Base-by-base conservation (phyloP, 441 rosid genomes). In the Euphorbia schlechtendalii region DNA sequence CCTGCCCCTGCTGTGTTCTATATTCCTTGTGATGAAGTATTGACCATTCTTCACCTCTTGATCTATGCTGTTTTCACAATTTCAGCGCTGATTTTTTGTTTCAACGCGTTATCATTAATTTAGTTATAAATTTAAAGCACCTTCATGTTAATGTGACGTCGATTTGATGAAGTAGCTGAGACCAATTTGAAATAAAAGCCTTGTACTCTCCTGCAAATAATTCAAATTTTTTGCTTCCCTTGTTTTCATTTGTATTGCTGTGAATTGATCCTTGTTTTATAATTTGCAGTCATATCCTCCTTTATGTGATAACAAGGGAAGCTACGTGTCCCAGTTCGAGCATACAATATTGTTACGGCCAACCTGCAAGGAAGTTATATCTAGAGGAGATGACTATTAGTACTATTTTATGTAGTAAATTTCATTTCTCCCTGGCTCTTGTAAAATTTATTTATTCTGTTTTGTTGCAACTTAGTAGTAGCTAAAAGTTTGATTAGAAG, bases 291-390 rank as follows among this genome's bases (percentile, higher is more conserved):
- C 96, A 0, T 86, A 64, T 71, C 98, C 99, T 72, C 99, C 99
- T 22, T 81, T 91, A 0, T 94, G 96, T 61, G 98, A 89, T 71
- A 74, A 76, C 46, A 89, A 85, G 71, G 99, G 98, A 66, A 94
- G 98, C 71, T 94, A 87, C 27, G 96, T 94, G 0, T 91, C 98
- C 34, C 99, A 94, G 78, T 94, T 82, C 34, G 98, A 89, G 79
- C 99, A 94, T 69, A 91, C 99, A 22, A 84, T 94, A 64, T 74
- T 90, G 59, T 90, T 94, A 32, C 87, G 99, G 70, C 98, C 98
- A 0, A 87, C 92, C 54, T 94, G 99, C 94, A 91, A 91, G 78
- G 98, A 94, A 80, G 99, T 91, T 55, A 77, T 91, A 71, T 91
- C 98, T 45, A 85, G 83, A 68, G 98, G 98, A 34, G 94, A 91